Conservation (phyloP, 108 stramenopile genomes). For the Cyclostephanos invisitatus region DNA sequence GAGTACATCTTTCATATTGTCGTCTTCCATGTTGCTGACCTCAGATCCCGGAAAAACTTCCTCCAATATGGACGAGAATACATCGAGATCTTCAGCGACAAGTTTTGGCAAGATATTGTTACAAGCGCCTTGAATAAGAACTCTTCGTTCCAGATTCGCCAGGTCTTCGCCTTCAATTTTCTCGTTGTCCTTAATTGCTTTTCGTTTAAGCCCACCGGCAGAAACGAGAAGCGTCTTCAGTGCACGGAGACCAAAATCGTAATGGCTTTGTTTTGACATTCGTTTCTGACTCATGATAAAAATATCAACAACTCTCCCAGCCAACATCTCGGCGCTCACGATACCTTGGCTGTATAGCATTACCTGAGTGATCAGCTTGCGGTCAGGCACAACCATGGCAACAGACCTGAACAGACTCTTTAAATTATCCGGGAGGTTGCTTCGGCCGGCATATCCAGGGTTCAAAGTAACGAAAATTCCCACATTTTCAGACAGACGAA, state of each 20-base stretch:
- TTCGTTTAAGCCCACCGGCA: constrained; percentile 98
- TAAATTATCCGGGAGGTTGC: constrained; percentile 98
- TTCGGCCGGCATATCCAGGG: constrained; percentile 99
- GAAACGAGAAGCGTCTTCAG: constrained; percentile 97
- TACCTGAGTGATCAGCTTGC: constrained; percentile 96
- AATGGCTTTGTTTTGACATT: constrained; percentile 94
- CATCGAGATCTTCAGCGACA: constrained; percentile 84
- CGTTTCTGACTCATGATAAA: constrained; percentile 91
- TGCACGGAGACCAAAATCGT: constrained; percentile 98
- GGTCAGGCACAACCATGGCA: constrained; percentile 98
- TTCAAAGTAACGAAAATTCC: constrained; percentile 99
- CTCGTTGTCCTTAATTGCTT: constrained; percentile 69
- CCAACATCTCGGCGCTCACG: constrained; percentile 90
- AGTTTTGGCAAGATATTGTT: constrained; percentile 98
- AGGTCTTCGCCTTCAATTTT: constrained; percentile 58
- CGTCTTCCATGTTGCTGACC: constrained; percentile 81
- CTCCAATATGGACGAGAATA: constrained; percentile 82
- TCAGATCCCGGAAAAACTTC: constrained; percentile 92
- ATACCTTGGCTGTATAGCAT: constrained; percentile 99
- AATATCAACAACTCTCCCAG: constrained; percentile 91
- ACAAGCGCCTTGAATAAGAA: constrained; percentile 90
- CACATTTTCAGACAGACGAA: constrained; percentile 90
- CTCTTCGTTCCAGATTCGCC: constrained; percentile 65
- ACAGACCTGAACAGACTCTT: constrained; percentile 97
- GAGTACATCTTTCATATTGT: constrained; percentile 66